These are phyloP conservation scores for Geranium rotundifolium DNA, from an alignment of 345 rosid genomes.

Conservation along the genomic window DNA sequence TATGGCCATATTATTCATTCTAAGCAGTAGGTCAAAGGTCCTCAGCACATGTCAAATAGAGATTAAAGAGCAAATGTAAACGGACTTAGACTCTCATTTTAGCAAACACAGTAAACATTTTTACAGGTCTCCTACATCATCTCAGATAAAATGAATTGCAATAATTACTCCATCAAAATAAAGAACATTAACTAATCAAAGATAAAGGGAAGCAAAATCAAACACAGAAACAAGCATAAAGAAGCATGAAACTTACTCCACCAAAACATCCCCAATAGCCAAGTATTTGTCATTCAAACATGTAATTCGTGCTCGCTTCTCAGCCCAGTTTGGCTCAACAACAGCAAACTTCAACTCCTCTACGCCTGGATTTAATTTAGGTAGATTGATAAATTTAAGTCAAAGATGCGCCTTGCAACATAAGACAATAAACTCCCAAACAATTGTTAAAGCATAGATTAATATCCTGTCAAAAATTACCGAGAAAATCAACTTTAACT, in stretches of 20 bases:
- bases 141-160: too few relatives aligned
- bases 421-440: constrained; percentile 7
- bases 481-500: too few relatives aligned
- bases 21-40: not conserved
- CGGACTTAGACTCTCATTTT: not conserved
- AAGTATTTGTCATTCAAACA: constrained; percentile 54
- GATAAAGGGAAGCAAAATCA: too few relatives aligned
- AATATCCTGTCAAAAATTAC: too few relatives aligned
- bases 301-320: constrained; percentile 47
- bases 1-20: not conserved
- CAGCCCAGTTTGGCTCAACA: constrained; percentile 57
- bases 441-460: constrained; percentile 3
- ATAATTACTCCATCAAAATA: too few relatives aligned
- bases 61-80: not conserved
- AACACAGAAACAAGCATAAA: not conserved
- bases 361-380: constrained; percentile 33
- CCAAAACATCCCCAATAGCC: constrained; percentile 38
- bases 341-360: constrained; percentile 72
- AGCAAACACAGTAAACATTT: too few relatives aligned
- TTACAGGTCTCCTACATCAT: not conserved
- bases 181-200: too few relatives aligned
- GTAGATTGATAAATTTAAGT: constrained; percentile 3
- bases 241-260: constrained; percentile 39
- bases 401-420: constrained; percentile 9
- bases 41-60: not conserved